These are phyloP conservation scores for Capsicum pubescens DNA, from an alignment of 257 asterid genomes.

Conservation along the genomic window DNA sequence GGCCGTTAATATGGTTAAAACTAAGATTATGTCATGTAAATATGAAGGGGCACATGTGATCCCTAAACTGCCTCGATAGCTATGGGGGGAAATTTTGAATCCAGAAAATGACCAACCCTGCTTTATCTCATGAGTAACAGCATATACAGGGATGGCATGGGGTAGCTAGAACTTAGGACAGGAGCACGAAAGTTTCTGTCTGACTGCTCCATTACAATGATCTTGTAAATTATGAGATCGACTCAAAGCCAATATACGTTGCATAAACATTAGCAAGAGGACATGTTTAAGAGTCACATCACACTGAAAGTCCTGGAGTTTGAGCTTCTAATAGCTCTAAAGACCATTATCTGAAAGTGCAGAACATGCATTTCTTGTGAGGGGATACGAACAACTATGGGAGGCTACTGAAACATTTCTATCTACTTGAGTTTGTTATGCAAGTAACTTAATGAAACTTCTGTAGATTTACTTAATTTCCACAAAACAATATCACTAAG, in stretches of 20 bases:
- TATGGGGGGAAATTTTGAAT: not conserved
- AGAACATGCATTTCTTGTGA: not conserved
- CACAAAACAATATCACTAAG: not conserved
- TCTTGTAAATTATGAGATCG: not conserved
- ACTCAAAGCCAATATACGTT: not conserved
- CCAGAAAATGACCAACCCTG: not conserved
- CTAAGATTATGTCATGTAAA: not conserved
- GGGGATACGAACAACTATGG: not conserved
- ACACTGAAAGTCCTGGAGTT: not conserved
- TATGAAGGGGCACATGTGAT: not conserved
- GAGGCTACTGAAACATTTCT: not conserved
- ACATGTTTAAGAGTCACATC: not conserved
- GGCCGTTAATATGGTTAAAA: not conserved
- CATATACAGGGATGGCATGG: not conserved
- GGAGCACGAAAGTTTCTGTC: not conserved
- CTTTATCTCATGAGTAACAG: not conserved
- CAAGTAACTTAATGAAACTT: too few species aligned
- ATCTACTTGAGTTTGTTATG: not conserved
- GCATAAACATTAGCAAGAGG: not conserved
- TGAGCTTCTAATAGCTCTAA: not conserved
- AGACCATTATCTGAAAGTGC: not conserved
- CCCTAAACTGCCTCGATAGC: not conserved
- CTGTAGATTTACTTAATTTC: not conserved
- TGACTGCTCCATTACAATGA: not conserved
- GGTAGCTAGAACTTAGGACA: not conserved